These are phyloP conservation scores for Ulmus americana DNA, from an alignment of 331 rosid genomes.

Conservation along the genomic window DNA sequence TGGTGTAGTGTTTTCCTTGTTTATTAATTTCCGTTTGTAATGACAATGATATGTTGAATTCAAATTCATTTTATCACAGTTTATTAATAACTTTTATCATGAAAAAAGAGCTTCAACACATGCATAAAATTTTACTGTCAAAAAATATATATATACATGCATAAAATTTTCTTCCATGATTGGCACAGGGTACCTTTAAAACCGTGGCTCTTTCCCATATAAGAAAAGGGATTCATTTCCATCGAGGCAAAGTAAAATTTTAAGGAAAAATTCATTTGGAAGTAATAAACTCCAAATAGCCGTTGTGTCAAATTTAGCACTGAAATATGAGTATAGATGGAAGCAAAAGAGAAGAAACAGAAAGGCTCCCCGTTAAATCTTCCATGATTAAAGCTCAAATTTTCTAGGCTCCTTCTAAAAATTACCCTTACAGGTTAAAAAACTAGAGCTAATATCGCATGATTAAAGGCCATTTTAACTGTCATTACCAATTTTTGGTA, in stretches of 20 bases:
- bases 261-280: not conserved
- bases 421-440: conserved; percentile 11
- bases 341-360: not conserved
- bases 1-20: too few relatives aligned
- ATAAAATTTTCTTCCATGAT: not conserved
- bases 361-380: conserved; percentile 20
- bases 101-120: not conserved
- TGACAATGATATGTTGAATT: too few relatives aligned
- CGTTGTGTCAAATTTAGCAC: not conserved
- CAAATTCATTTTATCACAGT: too few relatives aligned
- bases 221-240: not conserved
- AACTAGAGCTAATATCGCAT: conserved; percentile 12
- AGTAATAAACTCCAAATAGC: not conserved
- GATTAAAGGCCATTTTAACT: conserved; percentile 21
- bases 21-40: too few relatives aligned
- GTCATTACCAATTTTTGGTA: conserved; percentile 27
- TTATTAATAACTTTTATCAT: not conserved
- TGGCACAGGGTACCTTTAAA: not conserved
- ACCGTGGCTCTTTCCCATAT: not conserved
- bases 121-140: not conserved
- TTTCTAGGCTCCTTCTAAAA: conserved; percentile 30
- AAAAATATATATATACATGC: not conserved
- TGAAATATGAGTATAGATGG: not conserved
- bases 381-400: conserved; percentile 26
- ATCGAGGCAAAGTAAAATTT: too few relatives aligned